Evolutionary conservation across 2,329 filamentous ascomycete species (phyloP), one percentile per base, ranked within the genome.

Genomic region (Phialophora tarda): DNA sequence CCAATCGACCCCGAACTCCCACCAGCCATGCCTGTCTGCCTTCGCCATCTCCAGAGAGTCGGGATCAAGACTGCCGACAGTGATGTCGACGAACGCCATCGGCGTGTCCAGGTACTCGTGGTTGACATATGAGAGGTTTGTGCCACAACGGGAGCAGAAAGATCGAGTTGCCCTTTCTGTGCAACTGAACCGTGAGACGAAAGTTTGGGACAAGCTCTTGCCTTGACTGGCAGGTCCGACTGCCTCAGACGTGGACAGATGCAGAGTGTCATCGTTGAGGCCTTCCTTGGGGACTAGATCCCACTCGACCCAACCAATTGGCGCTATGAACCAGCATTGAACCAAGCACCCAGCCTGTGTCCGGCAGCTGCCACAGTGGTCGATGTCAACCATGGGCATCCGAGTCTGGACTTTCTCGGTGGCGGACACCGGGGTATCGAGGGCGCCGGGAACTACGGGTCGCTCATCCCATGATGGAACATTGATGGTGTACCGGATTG

Each of bases 121-220:
- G 32, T 30, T 53, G 32, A 63, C 23, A 61, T 69, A 71, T 1
- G 71, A 72, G 24, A 75, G 57, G 64, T 71, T 69, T 3, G 74
- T 76, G 0, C 74, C 74, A 62, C 74, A 76, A 11, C 64, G 68
- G 14, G 70, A 70, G 32, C 74, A 76, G 59, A 76, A 76, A 1
- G 70, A 70, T n/a, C 74, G 62, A 28, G 71, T 69, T 17, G 71
- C 70, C 41, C 67, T 55, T 28, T 72, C 66, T 1, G 73, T 71
- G 44, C 64, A 72, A n/a, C 50, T 21, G 34, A 67, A 67, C 32
- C 61, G 57, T 21, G 61, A 63, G 57, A 71, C 69, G 53, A 66
- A 61, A 3, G 59, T 66, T 21, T 54, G 63, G 8, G 72, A 23
- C 34, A 57, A 64, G 1, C 65, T 72, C 3, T 34, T 50, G 14